Base-by-base conservation (phyloP, 208 protist species). In the Zelonia costaricensis region DNA sequence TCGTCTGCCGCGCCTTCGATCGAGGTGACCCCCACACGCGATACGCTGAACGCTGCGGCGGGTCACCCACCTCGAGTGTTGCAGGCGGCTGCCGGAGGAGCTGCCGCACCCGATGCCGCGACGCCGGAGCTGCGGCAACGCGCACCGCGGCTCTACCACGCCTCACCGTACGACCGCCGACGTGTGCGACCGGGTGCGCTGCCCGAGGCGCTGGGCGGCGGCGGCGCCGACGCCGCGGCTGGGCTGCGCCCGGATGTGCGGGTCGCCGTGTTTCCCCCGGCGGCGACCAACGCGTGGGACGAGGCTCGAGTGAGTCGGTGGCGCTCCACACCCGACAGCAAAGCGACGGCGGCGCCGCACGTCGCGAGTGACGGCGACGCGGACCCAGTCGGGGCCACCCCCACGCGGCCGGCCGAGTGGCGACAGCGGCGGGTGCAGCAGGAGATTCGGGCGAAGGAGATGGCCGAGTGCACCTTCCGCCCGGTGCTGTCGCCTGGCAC, bases 401-500 rank as follows among this genome's bases (percentile, higher is more conserved):
- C 30, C n/a, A 20, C 22, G 31, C 31, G 35, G 3, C 23, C 35
- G 6, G 49, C 54, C 18, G 47, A 47, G 0, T 9, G 49, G 49
- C 65, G 65, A 0, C 52, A 67, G 57, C 75, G 52, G 46, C 60
- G 39, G 25, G 49, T 91, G 53, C 38, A 65, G 9, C 27, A 69
- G 27, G 82, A 90, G 57, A 49, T 73, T 65, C 47, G 61, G 7
- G 64, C 67, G 44, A 78, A 72, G 52, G 70, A 80, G 33, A 66
- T 86, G 55, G 75, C 71, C 4, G 84, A 91, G 61, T 94, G 88
- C 54, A 94, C 82, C 15, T 94, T 94, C 38, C 80, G 84, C 31
- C 88, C 88, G 13, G 63, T 61, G 3, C 61, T 94, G 10, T 82
- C 82, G 1, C 84, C 82, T 1, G 82, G 72, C 13, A 86, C 88